These are phyloP conservation scores for Plantago coronopus DNA, from an alignment of 305 asterid genomes.

Conservation along the genomic window DNA sequence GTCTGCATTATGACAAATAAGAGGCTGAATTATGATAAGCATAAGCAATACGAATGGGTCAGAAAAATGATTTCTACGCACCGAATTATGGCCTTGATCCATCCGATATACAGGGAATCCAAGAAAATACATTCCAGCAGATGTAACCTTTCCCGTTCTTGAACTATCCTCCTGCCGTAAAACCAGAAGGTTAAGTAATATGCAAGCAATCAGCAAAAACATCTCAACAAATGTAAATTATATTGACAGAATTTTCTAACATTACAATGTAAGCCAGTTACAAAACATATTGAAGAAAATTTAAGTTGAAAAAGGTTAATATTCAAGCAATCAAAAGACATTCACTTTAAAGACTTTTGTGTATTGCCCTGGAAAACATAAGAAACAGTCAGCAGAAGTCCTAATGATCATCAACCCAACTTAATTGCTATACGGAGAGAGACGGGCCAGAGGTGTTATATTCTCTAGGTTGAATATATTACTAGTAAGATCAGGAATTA, in stretches of 20 bases:
- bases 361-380: neutral
- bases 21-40: slow-evolving; percentile 3
- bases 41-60: neutral
- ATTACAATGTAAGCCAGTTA: neutral
- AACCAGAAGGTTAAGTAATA: slow-evolving; percentile 16
- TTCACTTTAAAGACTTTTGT: neutral
- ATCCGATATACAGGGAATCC: slow-evolving; percentile 90
- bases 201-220: slow-evolving; percentile 2
- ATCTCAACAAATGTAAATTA: slow-evolving; percentile 1
- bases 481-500: slow-evolving; percentile 4
- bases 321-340: neutral
- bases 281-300: neutral
- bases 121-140: slow-evolving; percentile 92
- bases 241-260: neutral
- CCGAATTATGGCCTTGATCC: slow-evolving; percentile 71
- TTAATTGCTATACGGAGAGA: slow-evolving; percentile 1
- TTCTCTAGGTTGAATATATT: neutral
- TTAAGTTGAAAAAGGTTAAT: neutral
- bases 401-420: neutral
- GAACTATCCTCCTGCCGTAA: slow-evolving; percentile 76
- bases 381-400: neutral
- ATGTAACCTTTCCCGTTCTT: slow-evolving; percentile 71
- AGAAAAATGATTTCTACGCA: slow-evolving; percentile 36
- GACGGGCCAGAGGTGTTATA: neutral
- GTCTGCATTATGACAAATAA: slow-evolving; percentile 36